Base-by-base conservation (phyloP, 257 asterid genomes). In the Scutellaria galericulata region DNA sequence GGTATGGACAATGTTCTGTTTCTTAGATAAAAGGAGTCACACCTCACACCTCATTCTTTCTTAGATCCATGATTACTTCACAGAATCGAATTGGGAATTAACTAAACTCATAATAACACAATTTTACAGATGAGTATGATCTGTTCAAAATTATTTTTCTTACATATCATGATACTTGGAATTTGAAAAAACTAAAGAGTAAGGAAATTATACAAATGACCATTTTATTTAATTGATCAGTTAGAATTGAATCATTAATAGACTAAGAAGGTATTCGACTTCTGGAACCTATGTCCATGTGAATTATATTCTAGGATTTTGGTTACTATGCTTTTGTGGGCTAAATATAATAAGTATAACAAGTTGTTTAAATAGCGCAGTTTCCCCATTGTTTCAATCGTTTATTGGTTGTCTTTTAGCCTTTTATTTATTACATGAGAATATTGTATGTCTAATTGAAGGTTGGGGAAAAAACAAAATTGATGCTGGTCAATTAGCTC, bases 401-500 rank as follows among this genome's bases (percentile, higher is more conserved):
- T 31, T 53, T 56, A 12, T 60, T 44, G 24, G 64, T 35, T 68
- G 24, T 59, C 46, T 71, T 73, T 62, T 48, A 45, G 55, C 10
- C 35, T 56, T 77, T 78, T 46, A 22, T 83, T 7, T 62, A 39
- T 77, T 67, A 41, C 15, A 37, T 56, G 58, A 52, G 52, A 61
- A 71, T 69, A 51, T 70, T 66, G 35, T 73, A 50, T 67, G 66
- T 74, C 73, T 57, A 61, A 53, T 68, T 76, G 85, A 79, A 91
- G 99, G 88, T 51, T 48, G 53, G 81, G 79, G 89, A 82, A 73
- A 88, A 84, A 80, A 70, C 80, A 94, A 90, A 82, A 61, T 68
- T 55, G 95, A 91, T 81, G 98, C 97, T 80, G 89, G 91, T 72
- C 89, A 78, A 74, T 94, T 94, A 83, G 92, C 98, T 67, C 99